These are phyloP conservation scores for Picochlorum costavermella DNA, from an alignment of 139 green algal species.

Conservation along the genomic window DNA sequence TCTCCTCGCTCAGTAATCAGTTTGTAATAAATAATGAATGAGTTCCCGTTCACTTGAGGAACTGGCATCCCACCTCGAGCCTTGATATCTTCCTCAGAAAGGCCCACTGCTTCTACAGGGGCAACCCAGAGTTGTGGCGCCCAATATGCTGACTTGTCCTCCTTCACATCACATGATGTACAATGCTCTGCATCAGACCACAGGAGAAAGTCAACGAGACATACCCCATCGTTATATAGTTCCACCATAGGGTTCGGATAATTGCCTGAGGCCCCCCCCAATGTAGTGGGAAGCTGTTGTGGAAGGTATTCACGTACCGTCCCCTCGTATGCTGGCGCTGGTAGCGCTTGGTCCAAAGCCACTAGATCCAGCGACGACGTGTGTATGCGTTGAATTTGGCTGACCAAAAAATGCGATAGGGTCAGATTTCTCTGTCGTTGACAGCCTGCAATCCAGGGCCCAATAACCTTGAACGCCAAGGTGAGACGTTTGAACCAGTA, in stretches of 20 bases:
- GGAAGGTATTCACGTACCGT: neutral
- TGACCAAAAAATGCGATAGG: neutral
- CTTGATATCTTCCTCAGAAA: neutral
- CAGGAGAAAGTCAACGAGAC: neutral
- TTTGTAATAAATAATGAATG: constrained; percentile 3
- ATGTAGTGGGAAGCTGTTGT: no score
- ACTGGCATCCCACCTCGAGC: neutral
- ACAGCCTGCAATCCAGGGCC: neutral
- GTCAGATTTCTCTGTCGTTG: neutral
- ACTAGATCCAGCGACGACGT: neutral
- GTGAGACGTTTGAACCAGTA: neutral
- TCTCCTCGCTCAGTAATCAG: constrained; percentile 1
- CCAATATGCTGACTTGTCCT: neutral
- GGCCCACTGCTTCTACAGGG: neutral
- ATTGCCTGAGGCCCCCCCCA: no score
- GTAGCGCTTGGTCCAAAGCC: neutral
- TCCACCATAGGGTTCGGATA: no score
- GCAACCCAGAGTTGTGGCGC: neutral
- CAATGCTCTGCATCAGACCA: neutral
- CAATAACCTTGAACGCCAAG: neutral
- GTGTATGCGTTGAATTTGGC: neutral
- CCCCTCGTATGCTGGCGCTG: neutral
- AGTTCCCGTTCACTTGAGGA: neutral
- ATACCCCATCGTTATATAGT: no score
- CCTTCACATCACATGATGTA: neutral